These are phyloP conservation scores for Agrostemma githago DNA, from an alignment of 148 eudicot species.

Conservation along the genomic window DNA sequence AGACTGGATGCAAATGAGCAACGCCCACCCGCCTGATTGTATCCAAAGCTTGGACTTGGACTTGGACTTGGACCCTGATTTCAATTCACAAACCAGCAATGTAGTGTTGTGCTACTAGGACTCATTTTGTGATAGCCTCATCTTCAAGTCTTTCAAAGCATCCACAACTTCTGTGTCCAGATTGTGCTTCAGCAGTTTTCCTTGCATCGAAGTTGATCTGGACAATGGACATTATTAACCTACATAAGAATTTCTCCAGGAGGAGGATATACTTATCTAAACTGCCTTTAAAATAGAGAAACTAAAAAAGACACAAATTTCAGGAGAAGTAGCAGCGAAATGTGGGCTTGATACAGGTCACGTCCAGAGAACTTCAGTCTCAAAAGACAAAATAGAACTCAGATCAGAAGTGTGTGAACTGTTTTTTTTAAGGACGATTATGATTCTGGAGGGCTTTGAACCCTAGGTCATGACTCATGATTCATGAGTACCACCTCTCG, in stretches of 20 bases:
- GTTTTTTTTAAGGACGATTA: too few species aligned
- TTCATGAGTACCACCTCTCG: too few species aligned
- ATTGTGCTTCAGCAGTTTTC: conserved; percentile 83
- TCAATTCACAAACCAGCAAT: neutral
- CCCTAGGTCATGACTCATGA: too few species aligned
- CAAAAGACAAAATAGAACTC: neutral
- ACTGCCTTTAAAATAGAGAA: too few species aligned
- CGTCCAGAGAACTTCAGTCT: neutral
- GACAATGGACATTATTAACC: too few species aligned
- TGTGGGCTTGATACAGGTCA: neutral
- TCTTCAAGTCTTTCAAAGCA: conserved; percentile 86
- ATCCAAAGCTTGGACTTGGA: too few species aligned
- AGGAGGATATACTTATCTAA: neutral
- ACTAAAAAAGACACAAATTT: too few species aligned
- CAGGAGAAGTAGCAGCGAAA: neutral
- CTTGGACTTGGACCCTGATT: neutral
- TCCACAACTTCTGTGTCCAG: conserved; percentile 77
- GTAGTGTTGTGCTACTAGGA: conserved; percentile 22
- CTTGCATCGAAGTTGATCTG: conserved; percentile 85
- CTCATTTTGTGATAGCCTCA: conserved; percentile 51
- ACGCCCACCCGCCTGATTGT: neutral
- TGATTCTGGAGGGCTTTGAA: too few species aligned
- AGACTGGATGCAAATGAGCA: neutral
- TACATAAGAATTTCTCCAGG: neutral
- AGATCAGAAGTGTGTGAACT: neutral